These are phyloP conservation scores for Chaetomiaceae sp. DNA, from an alignment of 2,329 filamentous ascomycete genomes.

Conservation along the genomic window DNA sequence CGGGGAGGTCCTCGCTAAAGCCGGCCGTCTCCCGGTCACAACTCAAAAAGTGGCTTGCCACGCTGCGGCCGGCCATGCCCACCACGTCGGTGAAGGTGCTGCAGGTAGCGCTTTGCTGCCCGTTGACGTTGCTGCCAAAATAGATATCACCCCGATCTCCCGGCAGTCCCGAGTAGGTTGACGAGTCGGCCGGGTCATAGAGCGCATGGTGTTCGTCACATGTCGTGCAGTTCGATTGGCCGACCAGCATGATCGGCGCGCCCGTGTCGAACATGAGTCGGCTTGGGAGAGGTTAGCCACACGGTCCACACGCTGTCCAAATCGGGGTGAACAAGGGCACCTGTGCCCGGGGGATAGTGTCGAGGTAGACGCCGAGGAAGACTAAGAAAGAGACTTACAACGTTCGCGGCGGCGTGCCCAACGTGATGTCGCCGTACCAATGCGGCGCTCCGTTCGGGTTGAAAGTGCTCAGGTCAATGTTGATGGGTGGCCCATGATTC, in stretches of 20 bases:
- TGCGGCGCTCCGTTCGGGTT: constrained; percentile 9
- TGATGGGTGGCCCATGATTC: not conserved
- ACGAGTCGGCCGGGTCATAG: constrained; percentile 29
- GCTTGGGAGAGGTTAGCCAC: no score
- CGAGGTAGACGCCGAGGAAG: no score
- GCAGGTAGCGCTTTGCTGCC: constrained; percentile 25
- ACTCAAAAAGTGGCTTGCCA: constrained; percentile 27
- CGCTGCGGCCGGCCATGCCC: constrained; percentile 24
- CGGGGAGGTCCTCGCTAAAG: constrained; percentile 28
- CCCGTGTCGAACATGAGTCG: constrained; percentile 33
- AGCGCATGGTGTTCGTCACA: constrained; percentile 25
- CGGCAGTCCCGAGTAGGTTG: constrained; percentile 27
- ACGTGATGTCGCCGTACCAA: constrained; percentile 20
- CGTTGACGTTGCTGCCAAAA: constrained; percentile 19
- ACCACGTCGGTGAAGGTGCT: constrained; percentile 29
- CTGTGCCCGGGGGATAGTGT: no score
- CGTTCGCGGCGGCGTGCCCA: constrained; percentile 24
- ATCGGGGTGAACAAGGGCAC: no score
- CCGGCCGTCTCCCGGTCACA: constrained; percentile 29
- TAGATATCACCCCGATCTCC: constrained; percentile 16
- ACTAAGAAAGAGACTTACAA: no score
- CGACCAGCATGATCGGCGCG: constrained; percentile 29
- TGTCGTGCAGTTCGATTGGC: constrained; percentile 28
- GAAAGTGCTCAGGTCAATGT: constrained; percentile 12
- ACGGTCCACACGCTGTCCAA: no score